Conservation (phyloP, 1,284 basidiomycete genomes). For the Sanghuangporus baumii region DNA sequence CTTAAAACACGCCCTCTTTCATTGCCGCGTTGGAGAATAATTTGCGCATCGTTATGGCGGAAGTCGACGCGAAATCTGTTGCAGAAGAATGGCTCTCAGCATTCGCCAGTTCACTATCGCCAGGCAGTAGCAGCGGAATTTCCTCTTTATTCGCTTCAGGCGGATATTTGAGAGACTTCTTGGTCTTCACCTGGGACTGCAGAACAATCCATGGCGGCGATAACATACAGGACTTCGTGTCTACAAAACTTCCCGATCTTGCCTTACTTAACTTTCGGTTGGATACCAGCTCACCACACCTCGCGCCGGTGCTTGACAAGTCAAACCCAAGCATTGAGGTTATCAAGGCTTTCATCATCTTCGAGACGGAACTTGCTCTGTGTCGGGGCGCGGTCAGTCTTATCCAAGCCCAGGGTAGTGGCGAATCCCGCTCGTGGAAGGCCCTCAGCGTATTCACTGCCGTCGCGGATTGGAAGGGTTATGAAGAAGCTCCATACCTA, state of each 20-base stretch:
- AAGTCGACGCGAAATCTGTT: neutral
- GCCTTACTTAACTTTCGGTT: neutral
- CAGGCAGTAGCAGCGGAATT: neutral
- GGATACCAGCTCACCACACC: neutral
- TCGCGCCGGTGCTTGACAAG: conserved; percentile 13
- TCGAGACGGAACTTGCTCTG: conserved; percentile 6
- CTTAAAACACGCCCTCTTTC: too few species aligned
- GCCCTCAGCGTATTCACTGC: conserved; percentile 26
- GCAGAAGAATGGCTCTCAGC: conserved; percentile 4
- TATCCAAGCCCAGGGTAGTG: neutral
- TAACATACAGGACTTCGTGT: neutral
- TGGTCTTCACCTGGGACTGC: conserved; percentile 11
- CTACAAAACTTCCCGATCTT: neutral
- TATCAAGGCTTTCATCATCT: conserved; percentile 1
- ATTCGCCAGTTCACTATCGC: neutral
- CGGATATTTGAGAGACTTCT: conserved; percentile 4
- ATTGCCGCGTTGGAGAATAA: too few species aligned
- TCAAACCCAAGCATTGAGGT: neutral
- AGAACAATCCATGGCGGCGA: neutral
- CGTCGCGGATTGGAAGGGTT: conserved; percentile 27
- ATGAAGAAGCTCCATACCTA: conserved; percentile 25
- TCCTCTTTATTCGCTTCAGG: neutral
- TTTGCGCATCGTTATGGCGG: neutral
- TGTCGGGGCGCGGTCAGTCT: neutral
- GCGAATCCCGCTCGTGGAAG: conserved; percentile 22